Conservation (phyloP, 2,329 filamentous ascomycete species). For the Arthrobotrys pseudoclavata region DNA sequence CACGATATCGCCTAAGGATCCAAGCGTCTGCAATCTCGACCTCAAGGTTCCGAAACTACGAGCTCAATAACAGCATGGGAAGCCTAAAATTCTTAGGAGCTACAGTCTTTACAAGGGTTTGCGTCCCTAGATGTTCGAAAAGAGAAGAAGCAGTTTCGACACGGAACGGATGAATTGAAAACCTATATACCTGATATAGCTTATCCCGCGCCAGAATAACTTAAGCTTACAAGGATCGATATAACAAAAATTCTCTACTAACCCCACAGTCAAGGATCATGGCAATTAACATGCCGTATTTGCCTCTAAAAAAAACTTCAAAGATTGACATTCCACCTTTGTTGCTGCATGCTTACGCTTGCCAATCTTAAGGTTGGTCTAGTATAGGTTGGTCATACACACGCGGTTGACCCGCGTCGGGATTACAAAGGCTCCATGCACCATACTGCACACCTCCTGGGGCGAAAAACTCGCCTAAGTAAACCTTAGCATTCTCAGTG, state of each 20-base stretch:
- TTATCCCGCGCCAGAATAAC: not conserved
- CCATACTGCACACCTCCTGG: not conserved
- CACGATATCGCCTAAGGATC: not conserved
- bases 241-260: too few relatives aligned
- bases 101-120: not conserved
- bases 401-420: slow-evolving; percentile 38
- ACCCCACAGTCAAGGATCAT: not conserved
- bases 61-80: not conserved
- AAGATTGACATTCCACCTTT: too few relatives aligned
- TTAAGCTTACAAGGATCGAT: too few relatives aligned
- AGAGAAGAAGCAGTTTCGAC: not conserved
- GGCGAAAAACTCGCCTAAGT: too few relatives aligned
- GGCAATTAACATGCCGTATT: too few relatives aligned
- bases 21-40: slow-evolving; percentile 24
- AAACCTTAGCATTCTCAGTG: slow-evolving; percentile 8
- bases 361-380: too few relatives aligned
- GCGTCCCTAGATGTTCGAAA: too few relatives aligned
- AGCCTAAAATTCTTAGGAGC: not conserved
- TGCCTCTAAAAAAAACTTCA: too few relatives aligned
- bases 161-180: slow-evolving; percentile 7
- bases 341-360: too few relatives aligned
- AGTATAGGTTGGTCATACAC: slow-evolving; percentile 37
- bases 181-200: not conserved
- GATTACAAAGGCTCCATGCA: slow-evolving; percentile 30
- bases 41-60: not conserved